Percentiles rank a stretch among this genome's conserved stretches.
Conservation (phyloP, 805 yeast species). For the Clavispora phyllophila region DNA sequence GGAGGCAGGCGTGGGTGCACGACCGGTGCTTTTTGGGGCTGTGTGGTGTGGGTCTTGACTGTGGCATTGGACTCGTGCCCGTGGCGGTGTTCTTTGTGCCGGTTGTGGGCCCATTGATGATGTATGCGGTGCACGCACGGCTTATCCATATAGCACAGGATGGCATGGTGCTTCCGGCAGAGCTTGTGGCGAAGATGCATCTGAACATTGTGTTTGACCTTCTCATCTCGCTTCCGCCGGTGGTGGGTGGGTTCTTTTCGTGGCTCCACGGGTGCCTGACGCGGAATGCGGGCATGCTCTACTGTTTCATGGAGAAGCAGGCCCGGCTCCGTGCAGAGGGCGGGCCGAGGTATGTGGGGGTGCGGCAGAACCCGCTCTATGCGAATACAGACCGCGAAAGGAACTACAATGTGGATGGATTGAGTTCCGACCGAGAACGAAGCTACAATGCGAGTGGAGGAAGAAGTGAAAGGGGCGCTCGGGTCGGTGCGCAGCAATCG, state of each 20-base stretch:
- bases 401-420: not conserved
- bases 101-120: conserved; percentile 74
- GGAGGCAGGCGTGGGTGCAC: conserved; percentile 77
- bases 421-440: no score
- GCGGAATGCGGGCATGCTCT: conserved; percentile 79
- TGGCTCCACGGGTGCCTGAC: conserved; percentile 88
- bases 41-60: conserved; percentile 55
- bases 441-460: no score
- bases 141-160: conserved; percentile 57
- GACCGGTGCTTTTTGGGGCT: conserved; percentile 82
- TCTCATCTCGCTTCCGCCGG: conserved; percentile 69
- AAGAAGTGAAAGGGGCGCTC: no score
- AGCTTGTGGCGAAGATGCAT: conserved; percentile 62
- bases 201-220: conserved; percentile 74
- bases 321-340: not conserved
- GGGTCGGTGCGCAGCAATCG: no score
- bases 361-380: not conserved
- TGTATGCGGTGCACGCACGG: conserved; percentile 75
- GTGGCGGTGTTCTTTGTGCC: conserved; percentile 63
- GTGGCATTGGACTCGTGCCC: conserved; percentile 79
- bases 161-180: conserved; percentile 51
- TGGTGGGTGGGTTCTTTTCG: conserved; percentile 69
- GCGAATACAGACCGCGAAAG: no score
- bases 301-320: conserved; percentile 21
- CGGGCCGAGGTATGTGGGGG: conserved; percentile 10